Evolutionary conservation across 495 filamentous ascomycete species (phyloP), one percentile per base, ranked within the genome.

Genomic region (Penicillium waksmanii): DNA sequence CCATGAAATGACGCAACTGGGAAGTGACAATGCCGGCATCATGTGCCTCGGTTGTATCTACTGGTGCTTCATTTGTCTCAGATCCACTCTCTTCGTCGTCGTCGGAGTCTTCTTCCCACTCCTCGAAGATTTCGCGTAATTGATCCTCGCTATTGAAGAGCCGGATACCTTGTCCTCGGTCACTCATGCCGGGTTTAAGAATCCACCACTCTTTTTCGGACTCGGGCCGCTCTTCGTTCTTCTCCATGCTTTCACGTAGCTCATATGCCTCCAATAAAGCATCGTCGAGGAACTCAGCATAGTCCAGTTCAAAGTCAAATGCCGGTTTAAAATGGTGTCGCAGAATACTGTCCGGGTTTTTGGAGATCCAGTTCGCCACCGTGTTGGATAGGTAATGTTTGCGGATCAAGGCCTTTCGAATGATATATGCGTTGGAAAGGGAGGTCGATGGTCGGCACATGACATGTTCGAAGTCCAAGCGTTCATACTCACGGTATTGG

Each of bases 321-420:
- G 84, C 81, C 3, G 86, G 82, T 66, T 92, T 90, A 40, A 96
- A 82, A 58, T 92, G 85, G 2, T 77, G 76, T 46, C 75, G 77
- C 1, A 98, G 79, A 3, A 86, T 70, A 17, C 86, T 90, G 35
- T 82, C 75, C 0, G 94, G 92, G 62, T 93, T 77, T 66, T 98
- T 98, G 18, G 87, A 82, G 12, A 89, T 75, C 89, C 92, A 96
- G 62, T 86, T 87, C 42, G 85, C 77, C 36, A 96, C 82, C 0
- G 94, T 97, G 15, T 86, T 85, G 5, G 87, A 84, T 3, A 98
- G 82, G 69, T 92, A 97, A 70, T 98, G 95, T 72, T 98, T 98
- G 50, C 95, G 85, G 66, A 97, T 97, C n/a, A 98, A 77, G 1
- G 95, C 95, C 81, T 97, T 98, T 65, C 95, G 92, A 72, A 97